These are phyloP conservation scores for Auriscalpium microsporum DNA, from an alignment of 768 basidiomycete genomes.

Conservation along the genomic window DNA sequence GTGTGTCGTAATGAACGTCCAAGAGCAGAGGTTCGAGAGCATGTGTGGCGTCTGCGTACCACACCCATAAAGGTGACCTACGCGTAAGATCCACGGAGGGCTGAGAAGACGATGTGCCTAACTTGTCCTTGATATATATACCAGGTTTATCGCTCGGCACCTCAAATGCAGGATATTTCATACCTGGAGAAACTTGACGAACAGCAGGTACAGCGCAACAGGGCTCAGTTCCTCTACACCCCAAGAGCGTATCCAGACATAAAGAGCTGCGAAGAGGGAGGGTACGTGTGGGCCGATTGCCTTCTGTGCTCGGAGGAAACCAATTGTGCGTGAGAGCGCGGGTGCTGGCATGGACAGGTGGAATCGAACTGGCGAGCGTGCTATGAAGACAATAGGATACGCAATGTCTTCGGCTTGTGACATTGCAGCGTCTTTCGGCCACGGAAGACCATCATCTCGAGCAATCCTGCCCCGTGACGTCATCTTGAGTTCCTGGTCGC, in stretches of 20 bases:
- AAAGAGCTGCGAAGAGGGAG: conserved; percentile 1
- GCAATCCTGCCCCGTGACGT: conserved; percentile 2
- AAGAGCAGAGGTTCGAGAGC: conserved; percentile 1
- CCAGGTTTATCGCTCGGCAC: conserved; percentile 1
- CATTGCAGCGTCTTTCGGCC: conserved; percentile 10
- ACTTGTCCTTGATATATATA: conserved; percentile 2
- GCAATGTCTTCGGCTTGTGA: conserved; percentile 5
- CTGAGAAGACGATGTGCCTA: not conserved
- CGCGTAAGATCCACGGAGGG: not conserved
- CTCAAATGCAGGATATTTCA: not conserved
- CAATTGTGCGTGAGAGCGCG: not conserved
- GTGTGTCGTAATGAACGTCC: conserved; percentile 5
- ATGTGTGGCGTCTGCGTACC: not conserved
- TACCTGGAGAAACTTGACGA: conserved; percentile 14
- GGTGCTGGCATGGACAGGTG: conserved; percentile 8
- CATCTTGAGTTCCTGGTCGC: not conserved
- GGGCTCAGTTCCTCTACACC: conserved; percentile 6
- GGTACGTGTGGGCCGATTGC: not conserved
- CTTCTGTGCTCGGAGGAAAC: conserved; percentile 4
- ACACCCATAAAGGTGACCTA: conserved; percentile 6
- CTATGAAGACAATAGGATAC: conserved; percentile 9
- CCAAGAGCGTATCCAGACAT: conserved; percentile 15
- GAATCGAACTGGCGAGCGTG: conserved; percentile 8
- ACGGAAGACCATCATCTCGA: not conserved
- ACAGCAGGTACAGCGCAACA: conserved; percentile 2